Evolutionary conservation across 1,284 basidiomycete species (phyloP).

Genomic region (Sanghuangporus baumii): DNA sequence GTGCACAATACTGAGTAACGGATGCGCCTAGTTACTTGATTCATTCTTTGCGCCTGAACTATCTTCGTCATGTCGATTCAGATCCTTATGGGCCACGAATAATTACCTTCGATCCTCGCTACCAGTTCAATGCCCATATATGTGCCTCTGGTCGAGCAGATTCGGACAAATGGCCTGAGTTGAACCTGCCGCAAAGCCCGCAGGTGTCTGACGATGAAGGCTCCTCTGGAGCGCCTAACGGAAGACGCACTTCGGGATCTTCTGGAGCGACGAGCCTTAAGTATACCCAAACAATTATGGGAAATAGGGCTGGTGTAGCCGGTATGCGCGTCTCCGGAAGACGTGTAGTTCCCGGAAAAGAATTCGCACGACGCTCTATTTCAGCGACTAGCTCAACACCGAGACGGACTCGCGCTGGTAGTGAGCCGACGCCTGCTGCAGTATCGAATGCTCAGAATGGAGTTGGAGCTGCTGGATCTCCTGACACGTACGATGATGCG

Average conservation of each 20-base stretch:
- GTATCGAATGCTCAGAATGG: slow-evolving; percentile 1
- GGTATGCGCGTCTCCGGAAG: slow-evolving; percentile 67
- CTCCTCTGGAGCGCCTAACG: slow-evolving; percentile 27
- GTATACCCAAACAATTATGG: slow-evolving; percentile 85
- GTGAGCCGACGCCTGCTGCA: slow-evolving; percentile 29
- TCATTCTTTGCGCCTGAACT: slow-evolving; percentile 78
- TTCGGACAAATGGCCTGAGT: slow-evolving; percentile 77
- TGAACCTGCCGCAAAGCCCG: slow-evolving; percentile 62
- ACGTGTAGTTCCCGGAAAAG: slow-evolving; percentile 42
- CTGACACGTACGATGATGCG: slow-evolving; percentile 11
- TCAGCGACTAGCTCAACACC: slow-evolving; percentile 24
- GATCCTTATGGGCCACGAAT: slow-evolving; percentile 79
- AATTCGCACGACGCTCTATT: slow-evolving; percentile 33
- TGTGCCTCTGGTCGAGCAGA: slow-evolving; percentile 74
- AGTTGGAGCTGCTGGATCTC: slow-evolving; percentile 28
- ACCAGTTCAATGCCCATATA: slow-evolving; percentile 77
- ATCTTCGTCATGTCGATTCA: slow-evolving; percentile 75
- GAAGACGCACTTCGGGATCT: slow-evolving; percentile 38
- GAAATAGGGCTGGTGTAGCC: slow-evolving; percentile 49
- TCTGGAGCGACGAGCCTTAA: slow-evolving; percentile 57
- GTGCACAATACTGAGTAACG: slow-evolving; percentile 3
- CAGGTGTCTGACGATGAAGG: slow-evolving; percentile 63
- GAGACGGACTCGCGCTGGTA: slow-evolving; percentile 35
- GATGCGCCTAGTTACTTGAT: slow-evolving; percentile 65
- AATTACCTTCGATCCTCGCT: slow-evolving; percentile 70